Evolutionary conservation across 805 yeast species (phyloP).

Genomic region (Kluyveromyces siamensis): DNA sequence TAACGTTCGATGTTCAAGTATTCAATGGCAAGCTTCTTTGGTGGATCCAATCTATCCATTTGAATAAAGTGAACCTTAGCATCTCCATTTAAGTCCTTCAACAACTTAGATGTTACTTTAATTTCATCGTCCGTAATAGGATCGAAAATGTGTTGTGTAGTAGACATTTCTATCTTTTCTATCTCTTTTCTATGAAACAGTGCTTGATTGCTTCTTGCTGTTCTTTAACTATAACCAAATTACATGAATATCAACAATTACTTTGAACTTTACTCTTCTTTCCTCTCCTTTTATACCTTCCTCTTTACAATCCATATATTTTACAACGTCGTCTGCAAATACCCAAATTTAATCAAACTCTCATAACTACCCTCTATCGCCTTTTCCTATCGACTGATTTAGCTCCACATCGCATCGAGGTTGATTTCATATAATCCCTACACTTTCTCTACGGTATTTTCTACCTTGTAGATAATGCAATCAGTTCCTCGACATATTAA

Average conservation of each 20-base stretch:
- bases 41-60: slow-evolving; percentile 67
- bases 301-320: not conserved
- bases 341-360: not conserved
- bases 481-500: not conserved
- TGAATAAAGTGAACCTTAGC: slow-evolving; percentile 54
- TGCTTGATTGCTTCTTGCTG: not conserved
- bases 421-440: not conserved
- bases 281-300: not conserved
- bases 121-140: slow-evolving; percentile 51
- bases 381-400: not conserved
- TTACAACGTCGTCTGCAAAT: not conserved
- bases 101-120: slow-evolving; percentile 45
- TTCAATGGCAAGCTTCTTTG: slow-evolving; percentile 60
- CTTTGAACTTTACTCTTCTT: too few species aligned
- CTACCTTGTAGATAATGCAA: not conserved
- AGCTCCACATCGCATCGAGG: not conserved
- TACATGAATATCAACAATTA: too few species aligned
- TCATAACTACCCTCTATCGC: too few species aligned
- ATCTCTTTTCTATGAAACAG: not conserved
- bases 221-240: too few species aligned
- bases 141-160: slow-evolving; percentile 46
- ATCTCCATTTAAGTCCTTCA: slow-evolving; percentile 49
- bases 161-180: not conserved
- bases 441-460: not conserved
- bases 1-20: slow-evolving; percentile 60